Evolutionary conservation across 129 eudicot genomes (phyloP), one percentile per base, ranked within the genome.

Genomic region (Tagetes patula): DNA sequence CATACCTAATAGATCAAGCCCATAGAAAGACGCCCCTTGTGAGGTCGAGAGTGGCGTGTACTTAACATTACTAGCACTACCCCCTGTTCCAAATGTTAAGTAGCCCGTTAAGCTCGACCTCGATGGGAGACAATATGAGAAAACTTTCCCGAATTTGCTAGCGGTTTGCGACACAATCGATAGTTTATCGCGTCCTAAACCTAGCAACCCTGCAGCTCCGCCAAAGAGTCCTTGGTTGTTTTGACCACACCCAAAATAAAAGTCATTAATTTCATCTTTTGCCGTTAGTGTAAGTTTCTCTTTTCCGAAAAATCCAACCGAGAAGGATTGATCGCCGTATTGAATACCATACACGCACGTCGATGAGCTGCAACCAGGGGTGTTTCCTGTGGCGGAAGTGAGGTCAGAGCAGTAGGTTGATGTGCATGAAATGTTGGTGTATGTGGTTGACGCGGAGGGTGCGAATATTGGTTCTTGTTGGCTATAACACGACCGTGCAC

Each of bases 41-140:
- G 88, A 49, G 72, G 8, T 45, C 0, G 81, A 52, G 3, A 93
- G 60, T 1, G 92, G 90, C 0, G 89, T 87, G 76, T 77, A 90
- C 13, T 77, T 60, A 0, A 73, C 73, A 0, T 52, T 13, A 0
- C 32, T 68, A 1, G 85, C 64, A 12, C 38, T 40, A 40, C 78
- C 75, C 2, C 70, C 12, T 2, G 59, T 75, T 36, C 98, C 98
- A 0, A 93, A 81, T 0, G 89, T 74, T 37, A 93, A 77, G 75
- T 77, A 76, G 0, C 98, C 98, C 0, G 83, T 81, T 0, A 75
- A 42, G 77, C 89, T 83, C 0, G 96, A 13, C 14, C 14, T 69
- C 4, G 92, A 77, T 0, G 98, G 98, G 32, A 93, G 83, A 74
- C 98, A 93, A 13, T 93, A 93, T 0, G 96, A 88, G 82, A 93